A percentile compares a stretch with the other conserved stretches of the same genome.
Evolutionary conservation across 2,329 filamentous ascomycete species (phyloP).

Genomic region (Scopulariopsis brevicaulis): DNA sequence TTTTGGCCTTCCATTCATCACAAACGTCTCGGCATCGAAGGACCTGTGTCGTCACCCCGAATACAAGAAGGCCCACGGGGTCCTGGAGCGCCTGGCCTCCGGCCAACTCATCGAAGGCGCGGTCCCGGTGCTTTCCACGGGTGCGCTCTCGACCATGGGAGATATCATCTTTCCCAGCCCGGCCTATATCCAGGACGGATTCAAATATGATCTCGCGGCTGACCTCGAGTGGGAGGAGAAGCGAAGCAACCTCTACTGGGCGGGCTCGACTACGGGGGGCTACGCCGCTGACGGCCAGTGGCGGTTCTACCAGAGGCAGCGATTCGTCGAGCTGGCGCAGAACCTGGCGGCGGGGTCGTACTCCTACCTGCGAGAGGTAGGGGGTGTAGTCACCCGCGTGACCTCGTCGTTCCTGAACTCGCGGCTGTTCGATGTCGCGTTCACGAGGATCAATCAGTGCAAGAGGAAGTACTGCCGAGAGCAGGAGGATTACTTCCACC

Average conservation of each 20-base stretch:
- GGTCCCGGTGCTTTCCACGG: constrained; percentile 34
- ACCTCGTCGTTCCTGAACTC: constrained; percentile 19
- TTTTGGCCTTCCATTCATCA: neutral
- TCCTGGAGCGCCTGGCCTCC: constrained; percentile 29
- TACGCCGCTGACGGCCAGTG: constrained; percentile 22
- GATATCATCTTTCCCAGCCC: constrained; percentile 41
- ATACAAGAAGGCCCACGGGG: constrained; percentile 28
- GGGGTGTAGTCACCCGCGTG: constrained; percentile 7
- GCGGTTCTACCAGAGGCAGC: constrained; percentile 33
- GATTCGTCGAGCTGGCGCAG: constrained; percentile 26
- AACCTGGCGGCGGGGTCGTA: constrained; percentile 15
- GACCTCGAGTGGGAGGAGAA: constrained; percentile 39
- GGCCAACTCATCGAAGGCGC: constrained; percentile 25
- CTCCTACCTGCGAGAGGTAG: constrained; percentile 17
- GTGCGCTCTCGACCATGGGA: constrained; percentile 30
- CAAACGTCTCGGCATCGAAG: constrained; percentile 7
- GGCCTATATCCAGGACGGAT: constrained; percentile 30
- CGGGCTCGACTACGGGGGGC: constrained; percentile 41
- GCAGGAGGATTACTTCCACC: constrained; percentile 18
- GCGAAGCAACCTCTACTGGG: constrained; percentile 41
- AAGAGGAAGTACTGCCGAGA: constrained; percentile 20
- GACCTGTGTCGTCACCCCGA: constrained; percentile 33
- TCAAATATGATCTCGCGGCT: constrained; percentile 23
- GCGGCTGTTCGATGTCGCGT: constrained; percentile 28
- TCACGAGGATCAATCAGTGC: constrained; percentile 35